These are phyloP conservation scores for Hypoxylon sp. DNA, from an alignment of 2,329 filamentous ascomycete genomes.

Conservation along the genomic window DNA sequence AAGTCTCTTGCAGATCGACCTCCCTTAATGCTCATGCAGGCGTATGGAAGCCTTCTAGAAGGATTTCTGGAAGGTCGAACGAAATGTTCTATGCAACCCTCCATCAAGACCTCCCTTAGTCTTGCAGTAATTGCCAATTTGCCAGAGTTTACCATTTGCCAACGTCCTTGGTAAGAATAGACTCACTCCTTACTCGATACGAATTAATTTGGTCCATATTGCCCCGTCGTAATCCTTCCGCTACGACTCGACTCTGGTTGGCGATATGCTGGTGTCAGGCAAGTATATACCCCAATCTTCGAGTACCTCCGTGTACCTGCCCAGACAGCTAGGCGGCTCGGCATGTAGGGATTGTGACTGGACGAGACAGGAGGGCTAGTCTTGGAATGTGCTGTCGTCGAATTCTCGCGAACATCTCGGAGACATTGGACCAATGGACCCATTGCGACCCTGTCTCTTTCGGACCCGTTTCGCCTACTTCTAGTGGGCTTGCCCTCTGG, in stretches of 20 bases:
- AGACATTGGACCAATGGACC: not conserved
- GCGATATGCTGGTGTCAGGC: not conserved
- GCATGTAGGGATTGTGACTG: not conserved
- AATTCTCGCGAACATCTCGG: slow-evolving; percentile 10
- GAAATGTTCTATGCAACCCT: slow-evolving; percentile 35
- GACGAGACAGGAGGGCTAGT: slow-evolving; percentile 4
- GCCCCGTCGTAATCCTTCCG: not conserved
- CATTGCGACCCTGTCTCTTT: slow-evolving; percentile 14
- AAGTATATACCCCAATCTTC: not conserved
- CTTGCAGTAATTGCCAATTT: slow-evolving; percentile 19
- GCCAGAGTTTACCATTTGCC: not conserved
- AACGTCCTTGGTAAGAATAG: slow-evolving; percentile 1
- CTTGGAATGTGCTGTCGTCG: slow-evolving; percentile 2
- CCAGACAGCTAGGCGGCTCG: too few species aligned
- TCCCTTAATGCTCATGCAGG: slow-evolving; percentile 37
- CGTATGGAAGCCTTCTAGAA: slow-evolving; percentile 45
- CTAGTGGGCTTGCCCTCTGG: not conserved
- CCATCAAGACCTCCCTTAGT: slow-evolving; percentile 17
- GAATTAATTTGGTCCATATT: slow-evolving; percentile 24
- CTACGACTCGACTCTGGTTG: not conserved
- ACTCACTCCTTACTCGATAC: slow-evolving; percentile 2
- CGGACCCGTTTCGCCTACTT: slow-evolving; percentile 10
- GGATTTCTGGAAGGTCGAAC: slow-evolving; percentile 38
- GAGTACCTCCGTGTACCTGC: not conserved
- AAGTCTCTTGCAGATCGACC: slow-evolving; percentile 37